Evolutionary conservation across 225 moss, liverwort and hornwort species (phyloP).

Genomic region (Pseudoscleropodium purum): DNA sequence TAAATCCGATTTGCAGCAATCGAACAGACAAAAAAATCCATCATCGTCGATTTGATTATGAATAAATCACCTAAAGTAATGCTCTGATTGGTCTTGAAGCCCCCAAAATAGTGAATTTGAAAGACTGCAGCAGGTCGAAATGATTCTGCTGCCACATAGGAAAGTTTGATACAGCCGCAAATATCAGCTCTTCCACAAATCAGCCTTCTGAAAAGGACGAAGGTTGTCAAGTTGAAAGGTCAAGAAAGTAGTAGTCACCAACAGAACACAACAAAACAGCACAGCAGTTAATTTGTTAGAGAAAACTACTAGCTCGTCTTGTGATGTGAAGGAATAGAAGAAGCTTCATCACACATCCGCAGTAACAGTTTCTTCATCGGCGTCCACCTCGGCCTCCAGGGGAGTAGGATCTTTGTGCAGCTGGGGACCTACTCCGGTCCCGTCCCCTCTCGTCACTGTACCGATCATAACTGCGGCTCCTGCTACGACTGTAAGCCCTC

Average conservation of each 20-base stretch:
- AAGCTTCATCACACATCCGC: neutral
- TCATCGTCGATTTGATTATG: neutral
- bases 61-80: neutral
- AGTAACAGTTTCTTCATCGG: slow-evolving; percentile 5
- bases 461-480: slow-evolving; percentile 76
- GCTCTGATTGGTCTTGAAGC: neutral
- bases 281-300: slow-evolving; percentile 16
- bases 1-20: slow-evolving; percentile 1
- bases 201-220: slow-evolving; percentile 16
- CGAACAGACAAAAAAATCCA: neutral
- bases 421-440: slow-evolving; percentile 73
- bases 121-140: slow-evolving; percentile 13
- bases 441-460: slow-evolving; percentile 67
- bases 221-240: slow-evolving; percentile 21
- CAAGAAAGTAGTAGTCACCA: slow-evolving; percentile 18
- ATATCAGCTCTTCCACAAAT: slow-evolving; percentile 17
- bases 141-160: neutral
- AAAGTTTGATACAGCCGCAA: slow-evolving; percentile 19
- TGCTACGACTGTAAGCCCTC: slow-evolving; percentile 66
- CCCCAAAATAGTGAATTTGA: slow-evolving; percentile 12
- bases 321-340: neutral
- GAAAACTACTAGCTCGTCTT: slow-evolving; percentile 2
- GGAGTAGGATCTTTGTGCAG: slow-evolving; percentile 35
- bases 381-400: slow-evolving; percentile 39
- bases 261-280: slow-evolving; percentile 7